Evolutionary conservation across 768 basidiomycete genomes (phyloP).

Genomic region (Heimioporus sp.): DNA sequence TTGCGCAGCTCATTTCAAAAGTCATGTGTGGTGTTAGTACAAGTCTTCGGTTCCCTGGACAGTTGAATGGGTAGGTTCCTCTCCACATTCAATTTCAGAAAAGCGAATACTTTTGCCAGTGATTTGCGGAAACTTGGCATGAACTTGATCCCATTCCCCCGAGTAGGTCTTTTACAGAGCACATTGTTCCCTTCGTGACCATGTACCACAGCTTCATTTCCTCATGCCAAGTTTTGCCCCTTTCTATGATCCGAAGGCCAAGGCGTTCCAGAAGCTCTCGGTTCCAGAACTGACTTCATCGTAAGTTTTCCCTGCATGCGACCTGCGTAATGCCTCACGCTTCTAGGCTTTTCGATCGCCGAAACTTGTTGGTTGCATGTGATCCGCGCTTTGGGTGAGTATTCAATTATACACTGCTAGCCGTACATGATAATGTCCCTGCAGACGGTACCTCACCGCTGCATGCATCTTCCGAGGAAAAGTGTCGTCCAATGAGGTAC

Average conservation of each 20-base stretch:
- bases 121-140: slow-evolving; percentile 88
- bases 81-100: neutral
- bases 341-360: slow-evolving; percentile 72
- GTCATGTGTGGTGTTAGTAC: slow-evolving; percentile 97
- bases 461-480: slow-evolving; percentile 87
- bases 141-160: slow-evolving; percentile 96
- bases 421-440: neutral
- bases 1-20: slow-evolving; percentile 64
- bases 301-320: slow-evolving; percentile 39
- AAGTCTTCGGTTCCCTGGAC: slow-evolving; percentile 89
- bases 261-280: slow-evolving; percentile 56
- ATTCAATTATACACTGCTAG: neutral
- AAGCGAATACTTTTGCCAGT: slow-evolving; percentile 34
- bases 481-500: slow-evolving; percentile 76
- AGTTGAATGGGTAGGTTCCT: slow-evolving; percentile 72
- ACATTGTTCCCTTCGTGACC: neutral
- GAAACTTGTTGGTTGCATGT: slow-evolving; percentile 78
- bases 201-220: slow-evolving; percentile 76
- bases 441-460: slow-evolving; percentile 81
- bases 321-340: neutral
- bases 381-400: slow-evolving; percentile 73
- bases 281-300: slow-evolving; percentile 71
- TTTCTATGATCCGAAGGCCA: slow-evolving; percentile 65
- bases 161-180: slow-evolving; percentile 45
- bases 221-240: slow-evolving; percentile 95